Evolutionary conservation across 352 stramenopile species (phyloP).

Genomic region (Pilasporangium apinafurcum): DNA sequence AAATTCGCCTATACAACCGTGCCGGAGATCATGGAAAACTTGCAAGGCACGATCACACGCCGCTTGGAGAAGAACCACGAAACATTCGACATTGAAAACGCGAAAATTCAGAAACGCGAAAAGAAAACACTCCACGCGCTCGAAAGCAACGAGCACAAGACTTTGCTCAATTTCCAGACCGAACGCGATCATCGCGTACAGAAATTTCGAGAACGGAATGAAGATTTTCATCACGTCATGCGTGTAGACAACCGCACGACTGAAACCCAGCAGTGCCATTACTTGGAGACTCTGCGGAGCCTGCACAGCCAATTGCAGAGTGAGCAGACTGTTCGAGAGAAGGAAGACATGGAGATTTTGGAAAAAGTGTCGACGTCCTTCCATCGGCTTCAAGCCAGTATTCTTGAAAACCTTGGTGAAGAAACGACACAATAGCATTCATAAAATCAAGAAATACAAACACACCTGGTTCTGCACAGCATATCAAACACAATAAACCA

Average conservation of each 20-base stretch:
- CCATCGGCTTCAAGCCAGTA: slow-evolving; percentile 66
- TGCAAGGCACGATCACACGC: slow-evolving; percentile 83
- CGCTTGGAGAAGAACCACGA: slow-evolving; percentile 88
- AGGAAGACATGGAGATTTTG: slow-evolving; percentile 73
- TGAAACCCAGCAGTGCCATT: slow-evolving; percentile 35
- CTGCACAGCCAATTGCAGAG: slow-evolving; percentile 44
- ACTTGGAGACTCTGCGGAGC: slow-evolving; percentile 43
- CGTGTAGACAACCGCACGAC: slow-evolving; percentile 50
- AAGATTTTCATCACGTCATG: slow-evolving; percentile 66
- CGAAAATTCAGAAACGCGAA: slow-evolving; percentile 89
- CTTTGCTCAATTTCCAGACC: slow-evolving; percentile 51
- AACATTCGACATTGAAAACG: slow-evolving; percentile 91
- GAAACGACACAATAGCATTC: slow-evolving; percentile 4
- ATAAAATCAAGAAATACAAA: slow-evolving; percentile 3
- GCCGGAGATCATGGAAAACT: slow-evolving; percentile 83
- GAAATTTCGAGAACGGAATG: slow-evolving; percentile 57
- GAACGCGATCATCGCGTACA: slow-evolving; percentile 50
- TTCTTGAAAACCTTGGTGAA: slow-evolving; percentile 79
- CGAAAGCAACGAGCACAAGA: slow-evolving; percentile 56
- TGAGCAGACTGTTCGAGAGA: slow-evolving; percentile 39
- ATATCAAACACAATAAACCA: slow-evolving; percentile 14
- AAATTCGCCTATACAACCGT: slow-evolving; percentile 81
- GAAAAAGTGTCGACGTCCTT: slow-evolving; percentile 78
- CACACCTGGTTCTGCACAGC: too few species aligned
- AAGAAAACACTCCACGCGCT: slow-evolving; percentile 78